Percentiles rank a stretch among this genome's conserved stretches.
Conservation (phyloP, 257 asterid genomes). For the Solanum commersonii region DNA sequence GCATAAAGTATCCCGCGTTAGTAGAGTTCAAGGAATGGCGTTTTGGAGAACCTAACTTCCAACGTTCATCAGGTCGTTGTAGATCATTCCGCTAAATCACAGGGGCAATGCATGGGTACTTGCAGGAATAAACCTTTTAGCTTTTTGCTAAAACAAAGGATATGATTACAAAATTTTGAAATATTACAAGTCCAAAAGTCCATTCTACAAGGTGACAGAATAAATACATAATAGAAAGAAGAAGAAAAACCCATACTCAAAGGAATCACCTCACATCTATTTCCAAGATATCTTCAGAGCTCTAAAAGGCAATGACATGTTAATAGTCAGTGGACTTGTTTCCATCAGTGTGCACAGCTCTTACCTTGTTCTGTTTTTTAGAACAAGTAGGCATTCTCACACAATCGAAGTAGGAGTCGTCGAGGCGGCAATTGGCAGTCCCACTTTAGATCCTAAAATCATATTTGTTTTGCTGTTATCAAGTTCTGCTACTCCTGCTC, state of each 20-base stretch:
- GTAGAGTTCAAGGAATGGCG: not conserved
- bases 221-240: not conserved
- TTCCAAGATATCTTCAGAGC: not conserved
- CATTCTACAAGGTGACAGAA: not conserved
- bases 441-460: not conserved
- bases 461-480: not conserved
- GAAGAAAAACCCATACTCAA: not conserved
- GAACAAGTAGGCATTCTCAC: not conserved
- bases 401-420: not conserved
- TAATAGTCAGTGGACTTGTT: not conserved
- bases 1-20: not conserved
- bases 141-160: not conserved
- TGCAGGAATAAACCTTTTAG: not conserved
- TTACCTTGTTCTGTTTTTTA: not conserved
- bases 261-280: not conserved
- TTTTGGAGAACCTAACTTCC: not conserved
- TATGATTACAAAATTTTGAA: not conserved
- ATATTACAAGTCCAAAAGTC: not conserved
- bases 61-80: not conserved
- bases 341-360: not conserved
- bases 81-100: not conserved
- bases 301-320: not conserved
- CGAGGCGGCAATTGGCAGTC: not conserved
- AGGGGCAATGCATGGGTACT: not conserved
- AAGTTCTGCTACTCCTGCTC: slow-evolving; percentile 30